Percentiles rank a stretch among this genome's conserved stretches.
These are phyloP conservation scores for Prunus mongolica DNA, from an alignment of 306 rosid genomes.

Conservation along the genomic window DNA sequence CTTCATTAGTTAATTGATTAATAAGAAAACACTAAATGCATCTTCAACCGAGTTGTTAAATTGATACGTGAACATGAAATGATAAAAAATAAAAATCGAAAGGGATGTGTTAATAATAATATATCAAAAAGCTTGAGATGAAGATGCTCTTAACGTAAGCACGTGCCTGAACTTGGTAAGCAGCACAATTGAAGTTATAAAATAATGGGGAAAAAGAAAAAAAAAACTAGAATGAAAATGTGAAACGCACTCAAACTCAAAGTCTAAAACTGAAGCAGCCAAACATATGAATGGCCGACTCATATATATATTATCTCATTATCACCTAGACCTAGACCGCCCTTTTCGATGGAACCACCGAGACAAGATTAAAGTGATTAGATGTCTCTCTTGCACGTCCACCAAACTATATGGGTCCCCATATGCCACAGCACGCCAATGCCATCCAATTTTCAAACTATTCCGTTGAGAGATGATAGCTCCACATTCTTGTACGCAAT, in stretches of 20 bases:
- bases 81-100: too few relatives aligned
- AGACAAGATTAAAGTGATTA: neutral
- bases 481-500: neutral
- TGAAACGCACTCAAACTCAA: too few relatives aligned
- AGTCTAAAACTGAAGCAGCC: too few relatives aligned
- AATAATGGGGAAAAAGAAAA: too few relatives aligned
- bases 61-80: too few relatives aligned
- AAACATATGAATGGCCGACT: too few relatives aligned
- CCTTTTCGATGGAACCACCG: neutral
- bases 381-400: neutral
- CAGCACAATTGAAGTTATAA: neutral
- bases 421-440: neutral
- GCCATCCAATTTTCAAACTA: neutral
- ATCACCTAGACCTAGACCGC: neutral
- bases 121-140: too few relatives aligned
- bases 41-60: too few relatives aligned
- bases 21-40: accelerated
- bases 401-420: neutral
- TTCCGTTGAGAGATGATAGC: neutral
- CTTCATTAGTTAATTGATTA: too few relatives aligned
- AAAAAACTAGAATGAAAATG: too few relatives aligned
- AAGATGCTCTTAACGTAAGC: neutral
- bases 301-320: neutral
- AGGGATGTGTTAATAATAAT: too few relatives aligned
- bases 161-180: neutral